A percentile compares a stretch with the other conserved stretches of the same genome.
phyloP scores from a whole-genome alignment of 2,329 filamentous ascomycete species.

The Trichothecium roseum region DNA sequence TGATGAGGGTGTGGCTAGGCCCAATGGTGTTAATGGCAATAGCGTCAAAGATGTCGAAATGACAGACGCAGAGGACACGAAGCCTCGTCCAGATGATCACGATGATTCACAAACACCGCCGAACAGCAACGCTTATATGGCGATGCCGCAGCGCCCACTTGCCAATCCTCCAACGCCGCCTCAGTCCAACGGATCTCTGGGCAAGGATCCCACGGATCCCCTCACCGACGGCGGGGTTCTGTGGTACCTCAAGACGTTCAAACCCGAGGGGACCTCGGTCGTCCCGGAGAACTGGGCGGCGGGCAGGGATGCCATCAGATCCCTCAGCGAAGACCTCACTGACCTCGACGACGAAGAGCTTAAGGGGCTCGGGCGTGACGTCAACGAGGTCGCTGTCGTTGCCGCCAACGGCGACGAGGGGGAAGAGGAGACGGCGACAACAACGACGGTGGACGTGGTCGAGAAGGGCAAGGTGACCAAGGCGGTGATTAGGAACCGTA shows the following conservation, averaged over 20 bases:
- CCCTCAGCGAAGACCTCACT: constrained; percentile 76
- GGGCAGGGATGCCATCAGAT: constrained; percentile 50
- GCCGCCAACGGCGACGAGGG: constrained; percentile 1
- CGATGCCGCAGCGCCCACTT: constrained; percentile 13
- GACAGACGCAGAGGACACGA: constrained; percentile 12
- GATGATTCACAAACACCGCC: constrained; percentile 32
- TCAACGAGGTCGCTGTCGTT: constrained; percentile 23
- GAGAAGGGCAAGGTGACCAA: constrained; percentile 6
- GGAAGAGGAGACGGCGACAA: background rate
- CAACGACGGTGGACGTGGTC: background rate
- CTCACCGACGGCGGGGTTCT: constrained; percentile 68
- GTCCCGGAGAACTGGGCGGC: constrained; percentile 56
- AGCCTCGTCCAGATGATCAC: constrained; percentile 4
- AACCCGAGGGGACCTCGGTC: constrained; percentile 70
- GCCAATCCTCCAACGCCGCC: constrained; percentile 55
- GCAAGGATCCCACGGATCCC: constrained; percentile 37
- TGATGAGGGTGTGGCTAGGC: constrained; percentile 22
- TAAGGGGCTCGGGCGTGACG: constrained; percentile 52
- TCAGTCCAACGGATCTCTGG: constrained; percentile 49
- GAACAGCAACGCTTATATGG: constrained; percentile 34
- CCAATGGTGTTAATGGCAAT: constrained; percentile 15
- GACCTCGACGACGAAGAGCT: constrained; percentile 89
- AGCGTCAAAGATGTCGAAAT: constrained; percentile 7
- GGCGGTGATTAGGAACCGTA: constrained; percentile 20
- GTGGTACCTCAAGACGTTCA: constrained; percentile 79